Conservation (phyloP, 1,284 basidiomycete species). For the Ceratobasidium sp. region DNA sequence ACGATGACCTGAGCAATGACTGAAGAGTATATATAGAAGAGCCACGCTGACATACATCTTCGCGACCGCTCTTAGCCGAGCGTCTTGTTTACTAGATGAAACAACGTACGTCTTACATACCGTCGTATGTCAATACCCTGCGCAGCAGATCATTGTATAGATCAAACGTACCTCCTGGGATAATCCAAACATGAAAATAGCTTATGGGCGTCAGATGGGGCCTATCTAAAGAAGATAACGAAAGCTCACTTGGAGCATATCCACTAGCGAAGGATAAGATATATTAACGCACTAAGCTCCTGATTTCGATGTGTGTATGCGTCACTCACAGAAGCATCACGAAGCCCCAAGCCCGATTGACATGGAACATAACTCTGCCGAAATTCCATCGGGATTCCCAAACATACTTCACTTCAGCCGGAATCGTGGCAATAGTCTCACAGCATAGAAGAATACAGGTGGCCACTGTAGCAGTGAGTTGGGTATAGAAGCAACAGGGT, state of each 20-base stretch:
- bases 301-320: not conserved
- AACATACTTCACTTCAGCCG: not conserved
- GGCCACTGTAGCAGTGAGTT: not conserved
- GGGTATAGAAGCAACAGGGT: not conserved
- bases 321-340: constrained; percentile 5
- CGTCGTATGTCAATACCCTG: not conserved
- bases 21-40: constrained; percentile 3
- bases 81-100: not conserved
- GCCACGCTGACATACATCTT: not conserved
- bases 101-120: not conserved
- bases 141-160: not conserved
- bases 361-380: constrained; percentile 28
- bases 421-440: constrained; percentile 8
- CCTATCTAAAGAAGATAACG: not conserved
- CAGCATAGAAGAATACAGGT: not conserved
- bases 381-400: constrained; percentile 17
- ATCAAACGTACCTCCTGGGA: not conserved
- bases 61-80: too few relatives aligned
- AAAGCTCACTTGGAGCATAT: constrained; percentile 5
- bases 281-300: not conserved
- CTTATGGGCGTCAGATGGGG: not conserved
- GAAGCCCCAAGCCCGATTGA: not conserved
- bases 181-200: not conserved
- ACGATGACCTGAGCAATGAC: constrained; percentile 13
- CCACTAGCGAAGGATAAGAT: not conserved